phyloP scores from a whole-genome alignment of 129 eudicot genomes.

The Tagetes patula region DNA sequence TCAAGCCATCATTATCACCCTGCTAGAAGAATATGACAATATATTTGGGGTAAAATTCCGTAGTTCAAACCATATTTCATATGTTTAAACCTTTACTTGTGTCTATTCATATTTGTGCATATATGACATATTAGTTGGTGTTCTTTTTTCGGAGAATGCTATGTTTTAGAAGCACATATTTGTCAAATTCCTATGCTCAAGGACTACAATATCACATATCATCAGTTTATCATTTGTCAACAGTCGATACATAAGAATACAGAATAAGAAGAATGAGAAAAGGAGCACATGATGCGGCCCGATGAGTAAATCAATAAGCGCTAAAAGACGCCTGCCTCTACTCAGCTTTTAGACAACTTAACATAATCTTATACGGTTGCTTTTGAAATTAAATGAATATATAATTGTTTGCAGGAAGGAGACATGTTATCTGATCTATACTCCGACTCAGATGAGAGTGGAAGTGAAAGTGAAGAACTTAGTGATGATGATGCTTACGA shows the following conservation, averaged over 20 bases:
- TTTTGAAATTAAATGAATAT: conserved; percentile 15
- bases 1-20: conserved; percentile 81
- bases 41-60: conserved; percentile 76
- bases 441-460: conserved; percentile 83
- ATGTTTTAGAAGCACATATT: conserved; percentile 2
- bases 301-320: not conserved
- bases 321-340: not conserved
- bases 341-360: not conserved
- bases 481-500: conserved; percentile 58
- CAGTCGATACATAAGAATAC: not conserved
- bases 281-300: not conserved
- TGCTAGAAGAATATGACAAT: conserved; percentile 88
- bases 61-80: not conserved
- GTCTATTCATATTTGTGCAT: not conserved
- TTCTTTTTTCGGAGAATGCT: not conserved
- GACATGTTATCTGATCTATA: conserved; percentile 59
- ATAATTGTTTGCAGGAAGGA: conserved; percentile 62
- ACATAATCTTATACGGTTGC: not conserved
- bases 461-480: conserved; percentile 79
- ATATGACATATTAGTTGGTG: not conserved
- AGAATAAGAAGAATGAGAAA: not conserved
- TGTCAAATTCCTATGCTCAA: conserved; percentile 1
- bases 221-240: not conserved
- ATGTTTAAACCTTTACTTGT: not conserved
- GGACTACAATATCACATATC: not conserved